Conservation (phyloP, 768 basidiomycete species). For the Boletus rubroflammeus region DNA sequence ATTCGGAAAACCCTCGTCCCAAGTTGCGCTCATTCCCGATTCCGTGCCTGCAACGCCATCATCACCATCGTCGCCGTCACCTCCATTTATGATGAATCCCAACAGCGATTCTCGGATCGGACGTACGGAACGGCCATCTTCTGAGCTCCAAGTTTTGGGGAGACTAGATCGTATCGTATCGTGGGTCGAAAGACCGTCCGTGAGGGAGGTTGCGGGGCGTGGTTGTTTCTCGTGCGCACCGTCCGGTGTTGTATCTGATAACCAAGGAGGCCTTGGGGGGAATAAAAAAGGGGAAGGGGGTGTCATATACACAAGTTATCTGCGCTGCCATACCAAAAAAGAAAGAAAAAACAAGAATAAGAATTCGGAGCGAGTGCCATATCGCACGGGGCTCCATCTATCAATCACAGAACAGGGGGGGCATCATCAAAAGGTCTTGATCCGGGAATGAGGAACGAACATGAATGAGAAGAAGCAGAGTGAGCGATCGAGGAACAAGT, state of each 20-base stretch:
- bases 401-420: not conserved
- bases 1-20: not conserved
- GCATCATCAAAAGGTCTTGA: not conserved
- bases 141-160: too few species aligned
- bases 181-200: not conserved
- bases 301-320: not conserved
- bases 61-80: not conserved
- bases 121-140: too few species aligned
- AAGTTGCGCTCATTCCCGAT: not conserved
- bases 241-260: not conserved
- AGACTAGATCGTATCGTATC: too few species aligned
- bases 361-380: not conserved
- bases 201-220: not conserved
- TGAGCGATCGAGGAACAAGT: not conserved
- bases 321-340: not conserved
- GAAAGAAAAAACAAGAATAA: not conserved
- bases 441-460: not conserved
- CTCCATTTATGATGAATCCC: not conserved
- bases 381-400: not conserved
- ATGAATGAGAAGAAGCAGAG: not conserved
- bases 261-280: not conserved
- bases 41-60: not conserved
- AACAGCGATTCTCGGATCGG: not conserved
- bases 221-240: not conserved
- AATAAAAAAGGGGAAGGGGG: too few species aligned